Evolutionary conservation across 2,329 filamentous ascomycete genomes (phyloP).

Genomic region (Xylariaceae sp.): DNA sequence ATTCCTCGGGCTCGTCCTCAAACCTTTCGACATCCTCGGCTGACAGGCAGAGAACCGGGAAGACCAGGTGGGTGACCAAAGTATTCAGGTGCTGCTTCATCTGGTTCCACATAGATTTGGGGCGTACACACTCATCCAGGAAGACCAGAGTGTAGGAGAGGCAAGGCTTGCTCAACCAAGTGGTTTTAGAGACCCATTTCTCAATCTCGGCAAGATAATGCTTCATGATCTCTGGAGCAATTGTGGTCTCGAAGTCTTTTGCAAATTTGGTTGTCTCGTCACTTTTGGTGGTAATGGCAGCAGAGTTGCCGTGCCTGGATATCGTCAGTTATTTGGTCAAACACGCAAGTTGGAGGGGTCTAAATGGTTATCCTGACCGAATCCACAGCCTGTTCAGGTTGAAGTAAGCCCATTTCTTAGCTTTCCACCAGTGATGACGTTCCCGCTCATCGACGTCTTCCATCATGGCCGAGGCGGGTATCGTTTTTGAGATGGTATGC

Average conservation of each 20-base stretch:
- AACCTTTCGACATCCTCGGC: slow-evolving; percentile 93
- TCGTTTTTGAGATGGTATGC: slow-evolving; percentile 79
- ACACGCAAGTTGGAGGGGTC: not conserved
- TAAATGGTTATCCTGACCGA: slow-evolving; percentile 51
- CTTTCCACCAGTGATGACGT: slow-evolving; percentile 98
- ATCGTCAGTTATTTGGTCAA: slow-evolving; percentile 24
- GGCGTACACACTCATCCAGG: slow-evolving; percentile 94
- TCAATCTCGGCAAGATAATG: slow-evolving; percentile 93
- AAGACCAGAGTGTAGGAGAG: slow-evolving; percentile 92
- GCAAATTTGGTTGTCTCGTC: slow-evolving; percentile 79
- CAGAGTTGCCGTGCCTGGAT: slow-evolving; percentile 81
- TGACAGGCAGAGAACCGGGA: slow-evolving; percentile 89
- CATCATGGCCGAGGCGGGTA: slow-evolving; percentile 73
- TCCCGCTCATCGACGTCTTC: slow-evolving; percentile 84
- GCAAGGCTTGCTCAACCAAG: slow-evolving; percentile 92
- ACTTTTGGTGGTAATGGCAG: slow-evolving; percentile 70
- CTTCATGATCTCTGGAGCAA: slow-evolving; percentile 94
- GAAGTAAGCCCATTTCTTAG: slow-evolving; percentile 99
- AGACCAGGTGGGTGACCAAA: slow-evolving; percentile 90
- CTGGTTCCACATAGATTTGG: slow-evolving; percentile 94
- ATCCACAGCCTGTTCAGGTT: slow-evolving; percentile 96
- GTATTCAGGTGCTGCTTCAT: slow-evolving; percentile 92
- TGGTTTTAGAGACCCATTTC: slow-evolving; percentile 92
- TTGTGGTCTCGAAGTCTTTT: slow-evolving; percentile 85
- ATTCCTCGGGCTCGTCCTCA: slow-evolving; percentile 90